Base-by-base conservation (phyloP, 495 filamentous ascomycete species). In the Penicillium canariense region DNA sequence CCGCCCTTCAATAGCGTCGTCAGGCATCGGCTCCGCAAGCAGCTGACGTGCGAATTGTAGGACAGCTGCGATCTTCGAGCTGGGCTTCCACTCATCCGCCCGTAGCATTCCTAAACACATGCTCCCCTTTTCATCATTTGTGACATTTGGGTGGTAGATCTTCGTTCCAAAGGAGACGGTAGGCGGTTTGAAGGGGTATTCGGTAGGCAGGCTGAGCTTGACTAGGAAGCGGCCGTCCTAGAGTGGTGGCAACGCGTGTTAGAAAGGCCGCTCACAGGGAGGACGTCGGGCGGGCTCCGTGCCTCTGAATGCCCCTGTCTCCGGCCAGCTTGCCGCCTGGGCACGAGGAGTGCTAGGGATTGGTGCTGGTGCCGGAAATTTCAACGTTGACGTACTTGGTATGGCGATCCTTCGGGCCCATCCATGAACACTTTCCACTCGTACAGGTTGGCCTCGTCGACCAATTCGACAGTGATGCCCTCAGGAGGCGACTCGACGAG, bases 91-190 rank as follows among this genome's bases (percentile, higher is more conserved):
- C 64, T 91, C 87, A 54, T 97, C 95, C 20, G 84, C 60, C 52
- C 91, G 87, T 56, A 98, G 81, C 72, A 96, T 84, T 9, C 85
- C 88, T 30, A 98, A 81, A 70, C 94, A 98, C 88, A 98, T 96
- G 65, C 79, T 84, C 8, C 94, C 94, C 52, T 87, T 87, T 59
- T 86, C 86, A 71, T 97, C 95, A 79, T 96, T 96, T 66, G 89
- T 91, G 40, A 98, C 85, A 74, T 98, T 98, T 12, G 95, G 95
- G 79, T 98, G 94, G 79, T 96, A 98, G 75, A 98, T 90, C 67
- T 94, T 96, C 34, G 94, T 98, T 47, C 82, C 80, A 83, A 97
- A 98, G 61, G 77, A 86, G 57, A 98, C 81, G 30, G 77, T 78
- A 0, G 95, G 95, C 4, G 94, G 86, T 64, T 95, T 96, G 85